Evolutionary conservation across 78 protist species (phyloP).

Genomic region (Dictyostelium brefeldianum): DNA sequence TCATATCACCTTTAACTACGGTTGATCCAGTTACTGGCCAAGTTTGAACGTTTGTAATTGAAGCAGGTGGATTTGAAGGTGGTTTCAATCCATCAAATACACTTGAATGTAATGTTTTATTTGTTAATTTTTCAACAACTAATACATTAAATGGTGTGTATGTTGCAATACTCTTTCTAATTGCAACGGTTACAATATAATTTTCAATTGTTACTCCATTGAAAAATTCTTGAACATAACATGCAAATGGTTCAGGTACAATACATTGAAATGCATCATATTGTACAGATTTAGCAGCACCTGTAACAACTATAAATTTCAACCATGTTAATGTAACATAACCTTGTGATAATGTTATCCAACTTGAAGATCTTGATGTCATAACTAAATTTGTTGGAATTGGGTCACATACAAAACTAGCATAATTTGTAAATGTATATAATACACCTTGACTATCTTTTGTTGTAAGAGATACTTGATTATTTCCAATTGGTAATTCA

Average conservation of each 20-base stretch:
- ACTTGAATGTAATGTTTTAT: not conserved
- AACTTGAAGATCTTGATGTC: not conserved
- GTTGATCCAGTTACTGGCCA: not conserved
- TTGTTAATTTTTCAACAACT: not conserved
- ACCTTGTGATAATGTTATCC: not conserved
- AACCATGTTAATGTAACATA: not conserved
- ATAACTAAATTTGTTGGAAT: not conserved
- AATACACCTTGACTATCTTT: not conserved
- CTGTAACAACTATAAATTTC: not conserved
- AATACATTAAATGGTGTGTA: not conserved
- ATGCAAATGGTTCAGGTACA: not conserved
- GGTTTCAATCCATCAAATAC: not conserved
- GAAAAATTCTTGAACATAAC: not conserved
- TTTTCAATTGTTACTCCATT: not conserved
- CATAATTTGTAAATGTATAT: not conserved
- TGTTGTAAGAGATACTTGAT: not conserved
- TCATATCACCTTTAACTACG: not conserved
- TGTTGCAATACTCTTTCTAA: not conserved
- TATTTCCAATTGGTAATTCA: not conserved
- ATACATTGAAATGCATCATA: not conserved
- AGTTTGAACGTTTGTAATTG: not conserved
- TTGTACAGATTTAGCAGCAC: not conserved
- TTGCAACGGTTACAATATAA: not conserved
- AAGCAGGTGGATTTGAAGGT: not conserved
- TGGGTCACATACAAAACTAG: not conserved